Base-by-base conservation (phyloP, 108 stramenopile species). In the Nitzschia sp. region DNA sequence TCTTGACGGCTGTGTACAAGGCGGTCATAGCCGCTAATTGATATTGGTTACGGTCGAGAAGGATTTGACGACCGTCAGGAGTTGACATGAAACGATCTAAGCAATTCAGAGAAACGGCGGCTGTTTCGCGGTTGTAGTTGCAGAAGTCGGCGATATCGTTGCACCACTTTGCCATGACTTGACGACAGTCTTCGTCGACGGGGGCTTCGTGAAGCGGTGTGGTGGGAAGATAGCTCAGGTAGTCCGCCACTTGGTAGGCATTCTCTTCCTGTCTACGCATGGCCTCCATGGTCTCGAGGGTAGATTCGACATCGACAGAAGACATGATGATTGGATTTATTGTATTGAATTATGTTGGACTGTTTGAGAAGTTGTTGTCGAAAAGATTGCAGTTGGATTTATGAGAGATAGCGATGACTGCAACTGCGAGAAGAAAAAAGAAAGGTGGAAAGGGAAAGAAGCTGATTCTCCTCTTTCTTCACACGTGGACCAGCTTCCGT, bases 1-100 rank as follows among this genome's bases (percentile, higher is more conserved):
- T 71, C 63, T 88, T 88, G 50, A 83, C 80, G 16, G 83, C 81
- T 36, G 77, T 79, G 74, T 85, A 88, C 21, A 88, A 58, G 11
- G 77, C 58, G 6, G 84, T 83, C 80, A 88, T 71, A 17, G 72
- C 75, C 2, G 82, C 84, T 1, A 88, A 77, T 62, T 88, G 84
- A 63, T 77, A 88, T 30, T 79, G 74, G 29, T 76, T 80, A 23
- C 80, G 73, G 31, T 83, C 69, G 19, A 73, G 58, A 4, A 75
- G 58, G 36, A 82, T 71, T 32, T 47, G 32, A 45, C 57, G 26
- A 34, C 79, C 84, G 23, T 63, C 50, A n/a, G 57, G 64, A 9
- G 78, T 69, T 68, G 75, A 63, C 72, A 89, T 53, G 72, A 84
- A 85, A 17, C 85, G 85, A 81, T 89, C 88, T 28, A 85, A 68